phyloP scores from a whole-genome alignment of 2,329 filamentous ascomycete species.

The Cylindrodendrum hubeiense region DNA sequence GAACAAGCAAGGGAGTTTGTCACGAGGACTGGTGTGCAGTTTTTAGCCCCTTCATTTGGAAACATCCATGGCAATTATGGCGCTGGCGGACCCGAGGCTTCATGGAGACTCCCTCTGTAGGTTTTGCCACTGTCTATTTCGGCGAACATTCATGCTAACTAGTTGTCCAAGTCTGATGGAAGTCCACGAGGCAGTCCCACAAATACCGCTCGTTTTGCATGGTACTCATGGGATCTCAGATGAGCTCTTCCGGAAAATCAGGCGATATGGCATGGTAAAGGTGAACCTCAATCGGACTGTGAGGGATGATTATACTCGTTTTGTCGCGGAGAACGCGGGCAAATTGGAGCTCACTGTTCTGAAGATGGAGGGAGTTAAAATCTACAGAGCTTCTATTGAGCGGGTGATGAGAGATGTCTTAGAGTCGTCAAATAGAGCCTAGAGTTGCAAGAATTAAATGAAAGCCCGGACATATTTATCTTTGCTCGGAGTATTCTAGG shows the following conservation, averaged over 20 bases:
- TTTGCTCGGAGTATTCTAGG: too few species aligned
- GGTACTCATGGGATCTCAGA: constrained; percentile 23
- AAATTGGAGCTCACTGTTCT: constrained; percentile 17
- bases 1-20: constrained; percentile 18
- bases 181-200: constrained; percentile 10
- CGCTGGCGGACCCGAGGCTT: constrained; percentile 1
- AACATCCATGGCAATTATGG: constrained; percentile 26
- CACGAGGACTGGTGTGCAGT: constrained; percentile 18
- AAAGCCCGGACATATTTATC: too few species aligned
- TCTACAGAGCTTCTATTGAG: constrained; percentile 17
- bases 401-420: constrained; percentile 23
- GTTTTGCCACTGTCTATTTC: neutral
- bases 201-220: constrained; percentile 18
- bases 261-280: constrained; percentile 20
- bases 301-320: constrained; percentile 18
- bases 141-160: neutral
- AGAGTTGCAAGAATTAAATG: too few species aligned
- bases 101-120: constrained; percentile 10
- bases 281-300: constrained; percentile 21
- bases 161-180: constrained; percentile 15
- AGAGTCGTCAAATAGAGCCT: too few species aligned
- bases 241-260: neutral
- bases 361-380: constrained; percentile 16
- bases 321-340: constrained; percentile 14
- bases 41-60: constrained; percentile 24